Base-by-base conservation (phyloP, 257 asterid species). In the Eucommia ulmoides region DNA sequence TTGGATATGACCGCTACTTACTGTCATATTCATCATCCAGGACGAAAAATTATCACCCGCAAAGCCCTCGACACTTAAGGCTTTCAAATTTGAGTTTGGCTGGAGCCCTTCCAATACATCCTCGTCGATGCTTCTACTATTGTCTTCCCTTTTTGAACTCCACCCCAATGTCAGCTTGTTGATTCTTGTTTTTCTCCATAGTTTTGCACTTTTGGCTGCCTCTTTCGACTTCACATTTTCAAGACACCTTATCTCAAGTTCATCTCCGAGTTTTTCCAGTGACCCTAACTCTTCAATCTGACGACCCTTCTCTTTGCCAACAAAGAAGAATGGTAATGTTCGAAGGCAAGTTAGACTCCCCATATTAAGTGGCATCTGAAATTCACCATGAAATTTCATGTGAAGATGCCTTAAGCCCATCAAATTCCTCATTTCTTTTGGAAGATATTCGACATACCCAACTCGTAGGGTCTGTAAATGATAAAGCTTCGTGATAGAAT, bases 61-160 rank as follows among this genome's bases (percentile, higher is more conserved):
- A 11, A 23, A 54, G 66, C 46, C 7, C 4, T 1, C 0, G 5
- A 67, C 41, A 1, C 2, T 3, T 19, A 60, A 23, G 15, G 21
- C n/a, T 38, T 60, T 51, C 19, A 64, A 7, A 50, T 35, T 20
- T 5, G 47, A 33, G 48, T 63, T 64, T 4, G 78, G 74, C 38
- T 51, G 38, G 16, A 72, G 69, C 22, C 74, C 69, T 16, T 72
- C 79, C 55, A 63, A 35, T 9, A 64, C 66, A 16, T 19, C n/a
- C 22, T 49, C 59, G 35, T 60, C 48, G 18, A 56, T 41, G 7
- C 2, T 12, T 49, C 53, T 15, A 44, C 24, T 41, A 21, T 38
- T 1, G 25, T 9, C 15, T 18, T 29, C 19, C 1, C 20, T 1
- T 1, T 6, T n/a, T n/a, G n/a, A n/a, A n/a, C 8, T 8, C 77